A percentile compares a stretch with the other conserved stretches of the same genome.
These are phyloP conservation scores for Solanum peruvianum DNA, from an alignment of 257 asterid species.

Conservation along the genomic window DNA sequence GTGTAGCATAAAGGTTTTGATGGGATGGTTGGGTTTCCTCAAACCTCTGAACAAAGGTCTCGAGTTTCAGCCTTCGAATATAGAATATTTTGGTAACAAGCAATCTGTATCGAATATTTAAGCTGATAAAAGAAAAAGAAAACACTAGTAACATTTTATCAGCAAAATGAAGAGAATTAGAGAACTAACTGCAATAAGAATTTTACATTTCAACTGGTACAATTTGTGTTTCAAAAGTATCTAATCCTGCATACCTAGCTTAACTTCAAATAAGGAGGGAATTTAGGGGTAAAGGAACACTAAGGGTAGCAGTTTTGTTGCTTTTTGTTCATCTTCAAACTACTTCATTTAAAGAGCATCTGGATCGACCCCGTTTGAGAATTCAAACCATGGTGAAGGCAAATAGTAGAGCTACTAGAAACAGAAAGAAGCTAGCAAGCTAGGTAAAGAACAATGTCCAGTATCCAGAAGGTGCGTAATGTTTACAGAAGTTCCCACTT, in stretches of 20 bases:
- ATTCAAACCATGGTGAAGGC: neutral
- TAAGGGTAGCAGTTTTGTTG: neutral
- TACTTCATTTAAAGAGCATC: neutral
- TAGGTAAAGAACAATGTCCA: neutral
- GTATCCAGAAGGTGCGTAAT: neutral
- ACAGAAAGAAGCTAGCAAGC: neutral
- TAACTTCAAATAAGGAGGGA: neutral
- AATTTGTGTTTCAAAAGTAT: neutral
- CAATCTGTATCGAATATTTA: neutral
- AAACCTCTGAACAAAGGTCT: neutral
- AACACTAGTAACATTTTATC: neutral
- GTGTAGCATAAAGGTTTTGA: too few relatives aligned
- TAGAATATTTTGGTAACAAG: neutral
- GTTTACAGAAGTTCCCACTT: neutral
- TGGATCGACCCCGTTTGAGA: neutral
- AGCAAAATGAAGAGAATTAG: neutral
- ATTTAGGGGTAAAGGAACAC: neutral
- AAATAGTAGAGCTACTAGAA: neutral
- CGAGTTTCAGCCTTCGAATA: neutral
- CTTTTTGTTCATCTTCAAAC: neutral
- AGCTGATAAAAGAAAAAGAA: neutral
- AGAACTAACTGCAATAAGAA: neutral
- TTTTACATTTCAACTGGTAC: neutral
- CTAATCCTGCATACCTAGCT: neutral
- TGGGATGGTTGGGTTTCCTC: too few relatives aligned